Base-by-base conservation (phyloP, 768 basidiomycete genomes). In the Pholiota molesta region DNA sequence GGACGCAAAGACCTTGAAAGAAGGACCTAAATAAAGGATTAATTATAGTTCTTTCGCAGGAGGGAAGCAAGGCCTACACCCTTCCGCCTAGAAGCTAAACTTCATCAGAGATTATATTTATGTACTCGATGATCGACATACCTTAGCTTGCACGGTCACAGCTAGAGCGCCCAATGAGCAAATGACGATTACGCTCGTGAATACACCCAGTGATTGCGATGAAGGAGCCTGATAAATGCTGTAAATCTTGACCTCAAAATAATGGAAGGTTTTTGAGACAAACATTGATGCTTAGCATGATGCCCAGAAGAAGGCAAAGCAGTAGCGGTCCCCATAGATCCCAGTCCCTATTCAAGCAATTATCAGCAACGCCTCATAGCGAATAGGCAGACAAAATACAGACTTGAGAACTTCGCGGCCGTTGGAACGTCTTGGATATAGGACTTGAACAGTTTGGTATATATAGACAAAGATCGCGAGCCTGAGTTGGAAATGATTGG, bases 271-370 rank as follows among this genome's bases (percentile, higher is more conserved):
- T 26, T 8, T 35, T 54, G 45, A 19, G 10, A 66, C 83, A 55
- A 70, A 92, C 94, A 73, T 92, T 93, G 51, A 94, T 77, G 70
- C 92, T 95, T 19, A 97, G 84, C 81, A 95, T 89, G 47, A 94
- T 89, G 56, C 89, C 91, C 13, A 96, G 83, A 42, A 85, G 73
- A 57, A 96, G 81, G 67, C 90, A 94, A 42, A 95, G 82, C 26
- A 98, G 81, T 2, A 98, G 81, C 11, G 96, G 96, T 3, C 96
- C 96, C 97, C 97, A 99, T 26, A 99, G 82, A 75, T 99, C 97
- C 97, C 96, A 99, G 72, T 98, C 96, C 65, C 95, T 95, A 70
- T 37, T 10, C 3, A n/a, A 16, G 45, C 7, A 47, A n/a, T 35
- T 2, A 45, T 56, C 10, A 39, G 33, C 47, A 29, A 19, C 6